phyloP scores from a whole-genome alignment of 352 stramenopile species.

The Pythium volutum region DNA sequence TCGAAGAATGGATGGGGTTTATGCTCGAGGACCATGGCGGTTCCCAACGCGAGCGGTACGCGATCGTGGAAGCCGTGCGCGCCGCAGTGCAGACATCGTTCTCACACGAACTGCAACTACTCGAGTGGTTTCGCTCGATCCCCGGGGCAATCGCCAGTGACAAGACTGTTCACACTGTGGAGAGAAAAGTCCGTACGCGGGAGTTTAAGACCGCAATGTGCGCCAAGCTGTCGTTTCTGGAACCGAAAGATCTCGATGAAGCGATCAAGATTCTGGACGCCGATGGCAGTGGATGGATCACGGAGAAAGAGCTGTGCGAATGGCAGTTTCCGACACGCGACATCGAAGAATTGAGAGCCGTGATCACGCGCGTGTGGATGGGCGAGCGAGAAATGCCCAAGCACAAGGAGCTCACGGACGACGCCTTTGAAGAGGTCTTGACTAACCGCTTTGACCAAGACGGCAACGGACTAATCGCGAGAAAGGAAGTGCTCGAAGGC shows the following conservation, averaged over 20 bases:
- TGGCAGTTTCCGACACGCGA: slow-evolving; percentile 62
- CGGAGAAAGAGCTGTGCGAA: slow-evolving; percentile 41
- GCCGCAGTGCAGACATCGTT: slow-evolving; percentile 9
- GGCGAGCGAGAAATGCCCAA: slow-evolving; percentile 15
- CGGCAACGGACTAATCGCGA: slow-evolving; percentile 52
- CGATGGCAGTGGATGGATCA: slow-evolving; percentile 67
- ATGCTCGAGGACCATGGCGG: slow-evolving; percentile 7
- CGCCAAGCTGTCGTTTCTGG: slow-evolving; percentile 16
- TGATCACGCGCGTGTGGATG: slow-evolving; percentile 38
- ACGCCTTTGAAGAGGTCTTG: slow-evolving; percentile 30
- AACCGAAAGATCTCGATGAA: slow-evolving; percentile 30
- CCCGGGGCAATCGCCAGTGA: slow-evolving; percentile 29
- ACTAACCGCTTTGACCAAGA: slow-evolving; percentile 58
- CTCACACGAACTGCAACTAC: slow-evolving; percentile 25
- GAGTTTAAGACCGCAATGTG: slow-evolving; percentile 62
- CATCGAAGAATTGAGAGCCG: slow-evolving; percentile 50
- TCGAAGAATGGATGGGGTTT: slow-evolving; percentile 51
- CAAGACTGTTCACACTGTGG: neutral
- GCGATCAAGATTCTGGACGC: slow-evolving; percentile 46
- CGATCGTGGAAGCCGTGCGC: slow-evolving; percentile 30
- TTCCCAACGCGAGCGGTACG: slow-evolving; percentile 16
- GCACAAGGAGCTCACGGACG: slow-evolving; percentile 4
- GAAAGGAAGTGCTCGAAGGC: slow-evolving; percentile 48
- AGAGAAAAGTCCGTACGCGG: slow-evolving; percentile 47
- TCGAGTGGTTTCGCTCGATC: slow-evolving; percentile 48